Percentiles rank a stretch among this genome's conserved stretches.
Evolutionary conservation across 257 asterid genomes (phyloP).

Genomic region (Coffea canephora): DNA sequence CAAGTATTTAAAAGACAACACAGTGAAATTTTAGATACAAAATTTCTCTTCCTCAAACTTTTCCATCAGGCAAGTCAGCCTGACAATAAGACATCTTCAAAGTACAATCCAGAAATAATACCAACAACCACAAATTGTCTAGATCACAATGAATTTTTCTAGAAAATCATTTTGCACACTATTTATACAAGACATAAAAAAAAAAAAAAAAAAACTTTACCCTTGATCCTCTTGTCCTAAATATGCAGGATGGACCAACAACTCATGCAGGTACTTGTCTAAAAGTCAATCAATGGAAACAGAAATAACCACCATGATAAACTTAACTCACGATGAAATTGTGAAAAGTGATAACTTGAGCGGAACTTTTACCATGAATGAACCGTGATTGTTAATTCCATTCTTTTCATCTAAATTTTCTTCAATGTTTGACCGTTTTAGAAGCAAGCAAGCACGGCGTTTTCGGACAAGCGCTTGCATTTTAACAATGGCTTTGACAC

Average conservation of each 20-base stretch:
- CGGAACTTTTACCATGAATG: constrained; percentile 21
- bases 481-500: constrained; percentile 85
- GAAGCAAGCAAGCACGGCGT: constrained; percentile 41
- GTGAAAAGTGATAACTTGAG: neutral
- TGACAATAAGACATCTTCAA: neutral
- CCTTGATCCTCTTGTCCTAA: neutral
- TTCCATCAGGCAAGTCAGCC: neutral
- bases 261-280: neutral
- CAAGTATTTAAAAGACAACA: neutral
- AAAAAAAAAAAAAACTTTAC: neutral
- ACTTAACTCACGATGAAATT: neutral
- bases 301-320: neutral
- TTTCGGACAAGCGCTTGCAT: constrained; percentile 91
- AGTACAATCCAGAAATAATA: neutral
- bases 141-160: neutral
- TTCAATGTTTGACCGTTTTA: constrained; percentile 28
- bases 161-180: neutral
- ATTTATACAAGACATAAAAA: neutral
- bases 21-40: neutral
- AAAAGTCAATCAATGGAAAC: neutral
- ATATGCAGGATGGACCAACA: neutral
- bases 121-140: no score
- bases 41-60: neutral
- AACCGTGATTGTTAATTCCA: constrained; percentile 25
- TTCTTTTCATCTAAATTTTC: constrained; percentile 28